Evolutionary conservation across 2,329 filamentous ascomycete species (phyloP).

Genomic region (Cladosporium austrohemisphaericum): DNA sequence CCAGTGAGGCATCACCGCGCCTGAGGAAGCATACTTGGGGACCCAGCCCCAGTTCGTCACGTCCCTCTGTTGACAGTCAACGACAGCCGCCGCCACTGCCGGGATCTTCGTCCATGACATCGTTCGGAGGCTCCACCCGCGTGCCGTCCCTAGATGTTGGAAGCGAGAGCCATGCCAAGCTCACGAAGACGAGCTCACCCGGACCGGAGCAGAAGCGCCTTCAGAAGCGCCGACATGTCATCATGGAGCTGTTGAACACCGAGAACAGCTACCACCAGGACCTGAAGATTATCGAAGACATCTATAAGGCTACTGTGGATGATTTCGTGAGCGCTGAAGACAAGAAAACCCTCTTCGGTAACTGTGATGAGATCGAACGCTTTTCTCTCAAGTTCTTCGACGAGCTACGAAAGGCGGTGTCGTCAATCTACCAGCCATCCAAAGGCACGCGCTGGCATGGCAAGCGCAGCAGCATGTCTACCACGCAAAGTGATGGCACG

Average conservation of each 20-base stretch:
- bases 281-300: constrained; percentile 96
- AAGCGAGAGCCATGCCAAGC: constrained; percentile 21
- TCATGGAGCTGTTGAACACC: constrained; percentile 90
- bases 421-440: constrained; percentile 71
- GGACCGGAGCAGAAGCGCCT: constrained; percentile 61
- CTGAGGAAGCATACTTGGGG: constrained; percentile 26
- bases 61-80: constrained; percentile 33
- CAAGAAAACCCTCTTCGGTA: constrained; percentile 85
- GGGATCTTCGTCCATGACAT: constrained; percentile 33
- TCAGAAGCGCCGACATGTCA: constrained; percentile 73
- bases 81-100: constrained; percentile 23
- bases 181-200: constrained; percentile 25
- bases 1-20: constrained; percentile 29
- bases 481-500: constrained; percentile 38
- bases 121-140: constrained; percentile 30
- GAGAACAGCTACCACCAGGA: constrained; percentile 88
- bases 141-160: constrained; percentile 27
- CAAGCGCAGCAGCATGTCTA: constrained; percentile 49
- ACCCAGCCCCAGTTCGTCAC: constrained; percentile 27
- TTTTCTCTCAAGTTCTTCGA: constrained; percentile 80
- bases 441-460: constrained; percentile 52
- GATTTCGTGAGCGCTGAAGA: constrained; percentile 77
- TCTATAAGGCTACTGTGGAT: constrained; percentile 85
- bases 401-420: constrained; percentile 73
- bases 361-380: constrained; percentile 82